Conservation (phyloP, 176 grass and related monocot species). For the Areca catechu region DNA sequence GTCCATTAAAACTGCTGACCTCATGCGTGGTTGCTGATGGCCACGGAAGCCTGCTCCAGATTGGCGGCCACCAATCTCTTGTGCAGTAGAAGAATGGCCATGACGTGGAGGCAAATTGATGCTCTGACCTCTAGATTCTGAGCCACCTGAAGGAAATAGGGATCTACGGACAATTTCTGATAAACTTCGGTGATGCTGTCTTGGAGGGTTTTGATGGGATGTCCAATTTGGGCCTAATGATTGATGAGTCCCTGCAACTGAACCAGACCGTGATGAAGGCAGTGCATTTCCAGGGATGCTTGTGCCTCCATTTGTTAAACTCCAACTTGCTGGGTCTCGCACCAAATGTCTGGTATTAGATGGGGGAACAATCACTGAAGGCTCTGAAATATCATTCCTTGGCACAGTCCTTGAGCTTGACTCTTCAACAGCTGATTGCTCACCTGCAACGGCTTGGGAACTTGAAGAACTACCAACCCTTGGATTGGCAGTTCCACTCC, state of each 20-base stretch:
- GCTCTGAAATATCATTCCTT: constrained; percentile 1
- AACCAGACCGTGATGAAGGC: neutral
- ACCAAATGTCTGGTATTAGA: neutral
- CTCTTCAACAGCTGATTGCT: neutral
- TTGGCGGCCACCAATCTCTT: neutral
- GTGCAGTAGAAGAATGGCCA: neutral
- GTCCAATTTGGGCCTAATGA: neutral
- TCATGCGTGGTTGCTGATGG: neutral
- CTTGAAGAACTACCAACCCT: neutral
- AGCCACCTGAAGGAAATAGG: neutral
- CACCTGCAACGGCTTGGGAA: neutral
- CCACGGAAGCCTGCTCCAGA: neutral
- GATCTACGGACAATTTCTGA: neutral
- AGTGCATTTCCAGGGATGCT: neutral
- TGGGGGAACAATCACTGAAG: neutral
- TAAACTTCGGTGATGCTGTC: neutral
- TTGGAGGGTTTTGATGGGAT: neutral
- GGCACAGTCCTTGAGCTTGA: neutral
- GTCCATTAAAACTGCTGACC: neutral
- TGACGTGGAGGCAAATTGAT: neutral
- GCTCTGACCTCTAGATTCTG: neutral
- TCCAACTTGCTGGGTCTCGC: neutral
- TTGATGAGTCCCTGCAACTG: neutral
- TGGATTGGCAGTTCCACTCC: neutral
- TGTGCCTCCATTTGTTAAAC: neutral